phyloP scores from a whole-genome alignment of 441 rosid genomes.

The Codiaeum variegatum region DNA sequence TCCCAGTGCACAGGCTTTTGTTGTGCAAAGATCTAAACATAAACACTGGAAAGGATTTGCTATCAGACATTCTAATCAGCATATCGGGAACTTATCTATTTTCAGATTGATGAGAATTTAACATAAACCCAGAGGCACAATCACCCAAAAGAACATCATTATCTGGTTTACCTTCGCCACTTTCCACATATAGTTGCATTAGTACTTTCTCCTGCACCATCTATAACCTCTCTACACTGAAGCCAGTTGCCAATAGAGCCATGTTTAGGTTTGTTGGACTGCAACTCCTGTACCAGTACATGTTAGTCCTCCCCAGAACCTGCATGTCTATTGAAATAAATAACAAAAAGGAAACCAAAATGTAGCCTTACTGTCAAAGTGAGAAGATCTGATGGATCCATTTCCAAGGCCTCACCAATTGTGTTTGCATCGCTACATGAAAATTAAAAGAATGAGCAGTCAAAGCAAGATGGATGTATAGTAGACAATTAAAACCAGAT shows the following conservation, averaged over 20 bases:
- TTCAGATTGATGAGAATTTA: slow-evolving; percentile 5
- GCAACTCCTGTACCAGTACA: slow-evolving; percentile 40
- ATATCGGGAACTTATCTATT: neutral
- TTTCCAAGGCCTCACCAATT: slow-evolving; percentile 47
- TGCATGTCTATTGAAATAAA: slow-evolving; percentile 8
- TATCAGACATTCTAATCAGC: slow-evolving; percentile 5
- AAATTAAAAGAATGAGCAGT: slow-evolving; percentile 22
- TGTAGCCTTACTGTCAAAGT: slow-evolving; percentile 44
- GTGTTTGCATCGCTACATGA: slow-evolving; percentile 45
- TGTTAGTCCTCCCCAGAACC: slow-evolving; percentile 18
- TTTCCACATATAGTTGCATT: slow-evolving; percentile 71
- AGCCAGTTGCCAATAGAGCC: slow-evolving; percentile 55
- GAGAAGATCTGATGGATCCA: slow-evolving; percentile 37
- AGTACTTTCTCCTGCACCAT: slow-evolving; percentile 31
- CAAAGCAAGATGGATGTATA: neutral
- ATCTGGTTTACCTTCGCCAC: slow-evolving; percentile 71
- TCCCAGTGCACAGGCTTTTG: neutral
- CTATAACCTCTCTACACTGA: slow-evolving; percentile 53
- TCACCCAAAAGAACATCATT: slow-evolving; percentile 9
- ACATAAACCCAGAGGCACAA: neutral
- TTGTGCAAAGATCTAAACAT: neutral
- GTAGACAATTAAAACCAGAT: too few relatives aligned
- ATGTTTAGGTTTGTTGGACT: slow-evolving; percentile 30
- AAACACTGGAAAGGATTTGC: neutral
- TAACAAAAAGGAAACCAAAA: slow-evolving; percentile 10